Conservation (phyloP, 2,329 filamentous ascomycete species). For the Aspergillus oerlinghausenensis region DNA sequence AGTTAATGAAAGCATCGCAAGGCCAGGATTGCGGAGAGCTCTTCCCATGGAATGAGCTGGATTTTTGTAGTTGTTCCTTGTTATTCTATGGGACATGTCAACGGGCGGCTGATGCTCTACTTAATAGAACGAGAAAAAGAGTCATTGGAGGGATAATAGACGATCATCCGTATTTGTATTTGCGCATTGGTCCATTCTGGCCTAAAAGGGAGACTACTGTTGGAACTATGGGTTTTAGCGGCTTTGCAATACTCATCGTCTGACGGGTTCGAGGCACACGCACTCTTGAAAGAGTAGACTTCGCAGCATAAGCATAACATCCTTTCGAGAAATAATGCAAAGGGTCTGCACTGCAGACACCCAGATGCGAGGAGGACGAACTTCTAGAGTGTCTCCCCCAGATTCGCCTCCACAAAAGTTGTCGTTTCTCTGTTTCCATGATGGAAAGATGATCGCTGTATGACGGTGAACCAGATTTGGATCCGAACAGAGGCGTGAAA, state of each 20-base stretch:
- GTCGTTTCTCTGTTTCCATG: neutral
- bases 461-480: neutral
- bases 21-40: neutral
- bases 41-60: neutral
- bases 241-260: neutral
- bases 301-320: neutral
- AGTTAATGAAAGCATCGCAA: neutral
- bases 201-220: neutral
- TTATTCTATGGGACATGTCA: neutral
- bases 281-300: neutral
- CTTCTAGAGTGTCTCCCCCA: neutral
- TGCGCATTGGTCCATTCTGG: neutral
- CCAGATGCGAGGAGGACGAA: too few species aligned
- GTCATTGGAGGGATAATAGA: neutral
- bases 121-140: neutral
- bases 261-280: neutral
- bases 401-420: neutral
- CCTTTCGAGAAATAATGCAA: neutral
- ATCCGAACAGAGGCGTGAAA: neutral
- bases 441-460: neutral
- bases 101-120: neutral
- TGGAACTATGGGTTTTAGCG: neutral
- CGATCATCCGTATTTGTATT: neutral
- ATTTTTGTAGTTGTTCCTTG: neutral
- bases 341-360: neutral